Conservation (phyloP, 108 stramenopile species). For the Nannochloropsis oceanica region DNA sequence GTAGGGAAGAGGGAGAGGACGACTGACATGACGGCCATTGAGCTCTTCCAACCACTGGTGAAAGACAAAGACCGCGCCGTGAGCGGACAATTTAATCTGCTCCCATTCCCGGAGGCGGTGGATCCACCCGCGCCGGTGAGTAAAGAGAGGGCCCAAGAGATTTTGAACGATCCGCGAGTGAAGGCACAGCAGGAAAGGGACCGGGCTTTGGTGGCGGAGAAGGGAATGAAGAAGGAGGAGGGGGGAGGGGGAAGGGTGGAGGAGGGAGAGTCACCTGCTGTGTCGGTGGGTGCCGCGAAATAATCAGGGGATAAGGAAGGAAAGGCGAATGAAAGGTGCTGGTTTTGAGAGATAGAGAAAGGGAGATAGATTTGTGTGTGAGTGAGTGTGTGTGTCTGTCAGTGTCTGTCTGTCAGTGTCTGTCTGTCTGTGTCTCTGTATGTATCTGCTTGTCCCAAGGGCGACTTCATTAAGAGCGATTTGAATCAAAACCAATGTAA, state of each 20-base stretch:
- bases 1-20: not conserved
- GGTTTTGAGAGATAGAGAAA: too few relatives aligned
- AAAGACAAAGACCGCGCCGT: slow-evolving; percentile 9
- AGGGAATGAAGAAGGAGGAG: not conserved
- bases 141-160: slow-evolving; percentile 2
- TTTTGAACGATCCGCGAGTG: slow-evolving; percentile 23
- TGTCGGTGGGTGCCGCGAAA: not conserved
- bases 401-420: too few relatives aligned
- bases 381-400: too few relatives aligned
- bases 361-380: too few relatives aligned
- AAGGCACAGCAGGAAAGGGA: not conserved
- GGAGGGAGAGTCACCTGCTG: not conserved
- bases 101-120: slow-evolving; percentile 11
- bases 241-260: not conserved
- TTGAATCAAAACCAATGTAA: too few relatives aligned
- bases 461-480: too few relatives aligned
- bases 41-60: not conserved
- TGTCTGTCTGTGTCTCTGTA: too few relatives aligned
- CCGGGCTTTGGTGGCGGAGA: not conserved
- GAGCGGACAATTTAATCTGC: not conserved
- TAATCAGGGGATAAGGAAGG: not conserved
- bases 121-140: slow-evolving; percentile 10
- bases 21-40: not conserved
- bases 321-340: too few relatives aligned
- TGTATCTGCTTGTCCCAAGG: too few relatives aligned